Evolutionary conservation across 2,329 filamentous ascomycete genomes (phyloP).

Genomic region (Hymenoscyphus salicellus): DNA sequence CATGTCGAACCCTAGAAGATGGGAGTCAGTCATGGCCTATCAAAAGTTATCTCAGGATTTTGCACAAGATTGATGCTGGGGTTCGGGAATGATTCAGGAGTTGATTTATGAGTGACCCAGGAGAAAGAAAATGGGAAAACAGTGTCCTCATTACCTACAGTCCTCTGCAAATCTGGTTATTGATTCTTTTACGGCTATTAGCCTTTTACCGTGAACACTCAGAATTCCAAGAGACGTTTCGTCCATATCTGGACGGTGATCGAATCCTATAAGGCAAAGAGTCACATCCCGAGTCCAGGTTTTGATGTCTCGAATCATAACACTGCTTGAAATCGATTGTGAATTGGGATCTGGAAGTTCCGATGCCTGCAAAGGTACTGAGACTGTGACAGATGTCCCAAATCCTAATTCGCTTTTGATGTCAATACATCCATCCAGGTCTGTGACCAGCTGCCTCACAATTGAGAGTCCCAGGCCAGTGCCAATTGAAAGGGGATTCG

Average conservation of each 20-base stretch:
- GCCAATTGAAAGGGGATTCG: conserved; percentile 55
- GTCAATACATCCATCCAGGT: conserved; percentile 58
- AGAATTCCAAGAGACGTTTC: conserved; percentile 18
- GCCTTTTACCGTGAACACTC: conserved; percentile 12
- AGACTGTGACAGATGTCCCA: conserved; percentile 53
- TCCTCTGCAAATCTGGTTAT: conserved; percentile 17
- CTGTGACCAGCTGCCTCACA: conserved; percentile 56
- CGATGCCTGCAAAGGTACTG: conserved; percentile 36
- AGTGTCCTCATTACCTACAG: background rate
- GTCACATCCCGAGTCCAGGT: conserved; percentile 16
- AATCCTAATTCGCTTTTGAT: conserved; percentile 50
- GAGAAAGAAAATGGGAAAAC: too few relatives aligned
- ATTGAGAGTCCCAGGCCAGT: conserved; percentile 59
- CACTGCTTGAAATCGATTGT: background rate
- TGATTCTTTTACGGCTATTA: conserved; percentile 21
- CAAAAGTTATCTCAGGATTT: too few relatives aligned
- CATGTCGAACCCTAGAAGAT: conserved; percentile 22
- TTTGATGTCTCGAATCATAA: conserved; percentile 15
- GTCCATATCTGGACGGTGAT: conserved; percentile 16
- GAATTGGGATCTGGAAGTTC: background rate
- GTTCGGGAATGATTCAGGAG: too few relatives aligned
- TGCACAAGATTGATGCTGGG: too few relatives aligned
- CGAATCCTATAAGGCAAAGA: conserved; percentile 25
- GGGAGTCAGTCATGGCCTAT: too few relatives aligned
- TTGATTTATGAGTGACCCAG: too few relatives aligned